Conservation (phyloP, 208 protist genomes). For the Crithidia sp. region DNA sequence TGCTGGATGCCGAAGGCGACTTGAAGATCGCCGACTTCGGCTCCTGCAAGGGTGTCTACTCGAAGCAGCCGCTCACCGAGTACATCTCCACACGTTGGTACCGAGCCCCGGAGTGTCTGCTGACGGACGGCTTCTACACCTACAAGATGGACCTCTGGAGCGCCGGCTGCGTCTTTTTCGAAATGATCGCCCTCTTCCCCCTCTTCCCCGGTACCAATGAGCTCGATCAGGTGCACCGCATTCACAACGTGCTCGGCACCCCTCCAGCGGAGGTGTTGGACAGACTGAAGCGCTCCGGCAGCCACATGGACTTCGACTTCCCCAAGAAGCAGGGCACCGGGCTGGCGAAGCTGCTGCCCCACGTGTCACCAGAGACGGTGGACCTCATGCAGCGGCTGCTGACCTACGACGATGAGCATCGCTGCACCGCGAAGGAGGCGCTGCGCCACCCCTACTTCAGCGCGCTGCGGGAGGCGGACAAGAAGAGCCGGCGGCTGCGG, state of each 20-base stretch:
- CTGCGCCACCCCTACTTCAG: constrained; percentile 91
- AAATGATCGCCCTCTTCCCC: constrained; percentile 78
- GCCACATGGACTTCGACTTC: constrained; percentile 77
- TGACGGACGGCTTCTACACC: constrained; percentile 90
- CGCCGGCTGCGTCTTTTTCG: constrained; percentile 89
- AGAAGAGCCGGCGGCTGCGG: constrained; percentile 17
- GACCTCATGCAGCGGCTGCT: constrained; percentile 91
- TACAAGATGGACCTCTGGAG: constrained; percentile 94
- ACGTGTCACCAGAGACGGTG: constrained; percentile 70
- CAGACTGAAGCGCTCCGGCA: constrained; percentile 58
- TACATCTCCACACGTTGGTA: constrained; percentile 96
- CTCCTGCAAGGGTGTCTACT: constrained; percentile 83
- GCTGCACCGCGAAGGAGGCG: constrained; percentile 91
- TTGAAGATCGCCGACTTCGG: constrained; percentile 94
- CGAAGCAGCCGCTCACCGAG: constrained; percentile 86
- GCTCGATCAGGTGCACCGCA: constrained; percentile 87
- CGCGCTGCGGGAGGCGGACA: constrained; percentile 64
- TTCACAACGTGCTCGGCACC: constrained; percentile 93
- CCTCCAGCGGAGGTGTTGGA: constrained; percentile 80
- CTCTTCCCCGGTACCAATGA: constrained; percentile 87
- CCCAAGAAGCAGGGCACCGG: constrained; percentile 67
- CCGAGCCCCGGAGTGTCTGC: constrained; percentile 91
- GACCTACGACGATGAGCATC: constrained; percentile 88
- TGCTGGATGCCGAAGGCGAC: constrained; percentile 90
- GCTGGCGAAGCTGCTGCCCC: constrained; percentile 67